Percentiles rank a stretch among this genome's conserved stretches.
phyloP scores from a whole-genome alignment of 192 early-diverging fungal species.

The Podila minutissima region DNA sequence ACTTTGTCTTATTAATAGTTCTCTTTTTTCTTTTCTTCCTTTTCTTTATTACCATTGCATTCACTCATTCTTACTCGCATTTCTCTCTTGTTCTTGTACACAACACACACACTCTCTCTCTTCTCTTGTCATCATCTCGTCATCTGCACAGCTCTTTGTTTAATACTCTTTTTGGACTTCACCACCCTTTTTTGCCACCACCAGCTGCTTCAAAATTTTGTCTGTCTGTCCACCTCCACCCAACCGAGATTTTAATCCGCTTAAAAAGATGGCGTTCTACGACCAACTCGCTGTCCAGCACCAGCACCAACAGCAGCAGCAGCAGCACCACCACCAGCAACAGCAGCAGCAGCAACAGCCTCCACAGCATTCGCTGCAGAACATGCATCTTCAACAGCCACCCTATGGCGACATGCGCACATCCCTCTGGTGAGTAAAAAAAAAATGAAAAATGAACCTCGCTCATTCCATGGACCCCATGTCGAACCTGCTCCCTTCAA shows the following conservation, averaged over 20 bases:
- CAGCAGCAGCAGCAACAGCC: conserved; percentile 21
- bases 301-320: conserved; percentile 24
- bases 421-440: conserved; percentile 22
- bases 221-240: not conserved
- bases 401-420: conserved; percentile 23
- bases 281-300: conserved; percentile 31
- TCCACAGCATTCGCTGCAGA: conserved; percentile 6
- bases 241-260: too few relatives aligned
- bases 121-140: not conserved
- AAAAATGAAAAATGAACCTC: too few relatives aligned
- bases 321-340: conserved; percentile 10
- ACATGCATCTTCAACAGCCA: conserved; percentile 13
- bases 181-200: not conserved
- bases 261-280: conserved; percentile 25
- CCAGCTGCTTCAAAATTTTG: conserved; percentile 1
- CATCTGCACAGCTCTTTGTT: not conserved
- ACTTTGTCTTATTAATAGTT: not conserved
- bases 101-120: not conserved
- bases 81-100: not conserved
- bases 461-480: too few relatives aligned
- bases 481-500: not conserved
- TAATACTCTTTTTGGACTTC: too few relatives aligned
- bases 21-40: not conserved
- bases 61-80: not conserved
- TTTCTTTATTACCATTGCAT: not conserved